These are phyloP conservation scores for Cucurbita pepo DNA, from an alignment of 306 rosid species.

Conservation along the genomic window DNA sequence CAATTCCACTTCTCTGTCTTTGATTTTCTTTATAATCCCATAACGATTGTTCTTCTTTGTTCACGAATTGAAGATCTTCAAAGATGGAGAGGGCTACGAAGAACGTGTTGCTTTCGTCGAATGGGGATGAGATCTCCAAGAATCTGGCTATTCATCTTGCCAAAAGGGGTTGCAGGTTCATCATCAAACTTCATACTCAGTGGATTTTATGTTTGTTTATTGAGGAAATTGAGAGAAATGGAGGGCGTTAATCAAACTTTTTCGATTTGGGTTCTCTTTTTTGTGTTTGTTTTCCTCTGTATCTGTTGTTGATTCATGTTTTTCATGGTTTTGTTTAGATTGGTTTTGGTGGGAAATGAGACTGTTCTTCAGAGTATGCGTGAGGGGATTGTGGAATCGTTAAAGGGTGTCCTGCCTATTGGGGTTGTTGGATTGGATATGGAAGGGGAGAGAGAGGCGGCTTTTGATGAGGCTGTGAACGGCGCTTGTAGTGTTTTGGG, in stretches of 20 bases:
- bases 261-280: not conserved
- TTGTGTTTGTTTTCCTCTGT: not conserved
- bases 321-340: conserved; percentile 16
- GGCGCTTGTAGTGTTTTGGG: conserved; percentile 50
- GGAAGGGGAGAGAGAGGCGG: conserved; percentile 35
- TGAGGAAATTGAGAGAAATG: not conserved
- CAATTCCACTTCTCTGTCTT: too few species aligned
- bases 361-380: conserved; percentile 17
- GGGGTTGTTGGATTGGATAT: conserved; percentile 47
- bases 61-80: not conserved
- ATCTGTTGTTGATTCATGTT: not conserved
- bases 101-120: conserved; percentile 52
- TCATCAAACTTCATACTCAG: not conserved
- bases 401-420: conserved; percentile 14
- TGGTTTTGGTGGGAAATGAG: conserved; percentile 70
- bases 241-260: not conserved
- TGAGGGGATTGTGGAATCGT: conserved; percentile 16
- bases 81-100: conserved; percentile 18
- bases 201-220: not conserved
- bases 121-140: conserved; percentile 49
- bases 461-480: conserved; percentile 40
- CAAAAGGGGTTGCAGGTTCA: conserved; percentile 69
- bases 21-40: not conserved
- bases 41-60: not conserved
- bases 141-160: conserved; percentile 53